Base-by-base conservation (phyloP, 169 alveolate genomes). In the Eimeria falciformis region DNA sequence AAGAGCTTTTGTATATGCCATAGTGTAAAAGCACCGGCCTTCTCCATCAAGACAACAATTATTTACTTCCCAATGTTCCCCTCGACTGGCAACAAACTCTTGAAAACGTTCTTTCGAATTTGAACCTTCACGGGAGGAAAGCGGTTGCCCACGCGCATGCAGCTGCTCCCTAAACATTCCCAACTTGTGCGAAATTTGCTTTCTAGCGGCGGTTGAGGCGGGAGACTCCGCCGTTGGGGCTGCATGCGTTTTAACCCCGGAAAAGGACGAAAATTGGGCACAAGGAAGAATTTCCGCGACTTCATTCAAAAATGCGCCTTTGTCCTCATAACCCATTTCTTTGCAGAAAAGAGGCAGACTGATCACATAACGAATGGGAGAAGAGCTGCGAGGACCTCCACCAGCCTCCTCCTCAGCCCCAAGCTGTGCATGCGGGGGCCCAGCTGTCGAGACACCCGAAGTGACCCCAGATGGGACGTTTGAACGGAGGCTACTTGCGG, bases 21-120 rank as follows among this genome's bases (percentile, higher is more conserved):
- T 7, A 18, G 93, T 75, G 82, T 56, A 89, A 40, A 89, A 89
- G 71, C 93, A 89, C 55, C 82, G 84, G 71, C 93, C 93, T 45
- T 82, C 69, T 11, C 93, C 93, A 58, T 89, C 93, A 7, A 89
- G 73, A 58, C 93, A 89, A 23, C 93, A 89, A 37, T 56, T 75
- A 46, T 50, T 82, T n/a, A 89, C 93, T 58, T 89, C 93, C 88
- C 88, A 79, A 33, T 55, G 27, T 47, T 79, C 73, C 62, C 88
- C 88, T 79, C 71, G 75, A 37, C 75, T 50, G 1, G 88, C 55
- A 53, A 53, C 21, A 17, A 79, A 79, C 12, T 79, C 88, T 33
- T 79, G 55, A 55, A 79, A 71, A 17, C 88, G 88, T n/a, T 53
- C 65, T 1, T 17, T 17, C 9, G 65, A 17, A n/a, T 53, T 53